Evolutionary conservation across 768 basidiomycete genomes (phyloP), one percentile per base, ranked within the genome.

Genomic region (Tylopilus plumbeoviolaceoides): DNA sequence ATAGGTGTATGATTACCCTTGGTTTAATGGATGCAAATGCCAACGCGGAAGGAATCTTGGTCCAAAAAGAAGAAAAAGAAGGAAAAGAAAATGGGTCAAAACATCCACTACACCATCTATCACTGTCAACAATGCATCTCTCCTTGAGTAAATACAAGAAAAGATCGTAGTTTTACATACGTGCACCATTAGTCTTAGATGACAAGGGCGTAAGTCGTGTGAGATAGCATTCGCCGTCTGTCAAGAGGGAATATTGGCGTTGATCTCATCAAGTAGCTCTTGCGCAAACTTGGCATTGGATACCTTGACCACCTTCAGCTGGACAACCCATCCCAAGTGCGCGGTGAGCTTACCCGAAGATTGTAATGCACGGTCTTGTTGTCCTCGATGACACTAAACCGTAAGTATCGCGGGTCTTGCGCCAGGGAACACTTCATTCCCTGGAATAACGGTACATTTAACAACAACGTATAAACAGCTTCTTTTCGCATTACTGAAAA

Each of bases 401-500:
- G 76, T 61, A 91, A 63, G 70, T 90, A 91, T 59, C 89, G 80
- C 17, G 87, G 86, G 62, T 91, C 89, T 64, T 87, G 86, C 17
- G 86, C 85, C 51, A 86, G 61, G 53, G 72, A 73, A 67, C 84
- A 87, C 50, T 76, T 77, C 88, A 91, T 91, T 30, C 89, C 89
- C 60, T 75, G 73, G 75, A 91, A 91, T 48, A 91, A 72, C 44
- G 84, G 81, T 45, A 84, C 80, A 60, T 91, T 91, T 41, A 91
- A 73, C 51, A 91, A 63, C 48, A 91, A 68, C 2, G 86, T 76
- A 64, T 83, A 85, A 18, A 91, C 89, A 0, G 88, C 89, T 60
- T 91, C 89, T 66, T 90, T 91, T 56, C 89, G 80, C 88, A 91
- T 90, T 18, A 91, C 89, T 91, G 59, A 4, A 53, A 31, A 36